phyloP scores from a whole-genome alignment of 2,329 filamentous ascomycete species.

The Dothideomycetes sp. region DNA sequence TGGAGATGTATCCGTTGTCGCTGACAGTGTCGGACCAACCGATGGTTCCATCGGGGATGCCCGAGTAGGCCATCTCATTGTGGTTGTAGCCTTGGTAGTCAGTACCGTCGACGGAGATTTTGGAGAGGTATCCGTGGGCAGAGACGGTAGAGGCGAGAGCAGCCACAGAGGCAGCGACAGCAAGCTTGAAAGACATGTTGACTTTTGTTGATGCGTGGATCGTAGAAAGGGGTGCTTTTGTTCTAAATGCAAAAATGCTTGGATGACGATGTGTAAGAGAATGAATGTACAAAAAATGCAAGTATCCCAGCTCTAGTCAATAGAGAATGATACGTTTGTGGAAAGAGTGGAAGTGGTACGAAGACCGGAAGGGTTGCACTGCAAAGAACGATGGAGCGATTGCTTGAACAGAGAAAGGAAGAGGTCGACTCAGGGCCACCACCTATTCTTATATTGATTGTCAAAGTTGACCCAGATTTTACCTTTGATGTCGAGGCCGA shows the following conservation, averaged over 20 bases:
- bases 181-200: conserved; percentile 22
- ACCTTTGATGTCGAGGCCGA: too few relatives aligned
- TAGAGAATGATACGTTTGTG: conserved; percentile 12
- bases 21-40: conserved; percentile 45
- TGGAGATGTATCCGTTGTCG: conserved; percentile 32
- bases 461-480: too few relatives aligned
- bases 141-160: conserved; percentile 31
- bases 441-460: too few relatives aligned
- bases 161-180: conserved; percentile 22
- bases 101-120: conserved; percentile 39
- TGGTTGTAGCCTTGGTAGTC: conserved; percentile 38
- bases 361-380: conserved; percentile 12
- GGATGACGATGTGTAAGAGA: conserved; percentile 1
- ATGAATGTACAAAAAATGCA: conserved; percentile 6
- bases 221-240: conserved; percentile 4
- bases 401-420: conserved; percentile 1
- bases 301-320: conserved; percentile 14
- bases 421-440: too few relatives aligned
- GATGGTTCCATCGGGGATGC: conserved; percentile 31
- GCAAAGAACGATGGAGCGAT: conserved; percentile 11
- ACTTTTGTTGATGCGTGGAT: conserved; percentile 7
- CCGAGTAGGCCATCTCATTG: conserved; percentile 31
- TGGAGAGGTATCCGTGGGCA: conserved; percentile 39
- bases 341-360: conserved; percentile 12
- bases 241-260: conserved; percentile 5